Conservation (phyloP, 2,329 filamentous ascomycete species). For the Talaromyces sp. region DNA sequence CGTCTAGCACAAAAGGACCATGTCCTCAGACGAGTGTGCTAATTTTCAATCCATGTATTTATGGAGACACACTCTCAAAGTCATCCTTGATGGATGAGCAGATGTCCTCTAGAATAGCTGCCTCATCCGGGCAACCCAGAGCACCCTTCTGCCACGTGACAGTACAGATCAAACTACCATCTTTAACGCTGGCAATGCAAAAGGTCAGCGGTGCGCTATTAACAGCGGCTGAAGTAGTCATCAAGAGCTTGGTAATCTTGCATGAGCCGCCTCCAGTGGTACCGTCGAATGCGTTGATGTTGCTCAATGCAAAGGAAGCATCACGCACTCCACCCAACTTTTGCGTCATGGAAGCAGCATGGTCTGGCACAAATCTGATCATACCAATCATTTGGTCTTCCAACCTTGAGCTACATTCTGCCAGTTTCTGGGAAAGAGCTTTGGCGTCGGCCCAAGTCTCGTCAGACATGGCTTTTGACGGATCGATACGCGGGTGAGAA, state of each 20-base stretch:
- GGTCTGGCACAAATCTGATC: background rate
- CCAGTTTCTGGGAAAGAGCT: slow-evolving; percentile 34
- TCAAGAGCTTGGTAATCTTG: slow-evolving; percentile 8
- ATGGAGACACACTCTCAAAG: background rate
- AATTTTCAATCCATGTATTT: too few relatives aligned
- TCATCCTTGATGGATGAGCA: background rate
- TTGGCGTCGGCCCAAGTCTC: slow-evolving; percentile 38
- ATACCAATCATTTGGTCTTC: slow-evolving; percentile 1
- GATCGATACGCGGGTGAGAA: slow-evolving; percentile 2
- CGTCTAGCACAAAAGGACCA: too few relatives aligned
- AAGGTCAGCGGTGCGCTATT: background rate
- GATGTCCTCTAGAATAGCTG: background rate
- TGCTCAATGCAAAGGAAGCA: slow-evolving; percentile 2
- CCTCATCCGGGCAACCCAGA: background rate
- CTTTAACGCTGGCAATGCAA: slow-evolving; percentile 9
- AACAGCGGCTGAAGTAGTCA: slow-evolving; percentile 2
- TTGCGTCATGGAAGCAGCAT: background rate
- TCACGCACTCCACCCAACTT: background rate
- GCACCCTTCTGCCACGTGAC: slow-evolving; percentile 10
- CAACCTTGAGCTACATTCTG: slow-evolving; percentile 29
- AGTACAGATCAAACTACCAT: background rate
- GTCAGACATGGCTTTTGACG: slow-evolving; percentile 18
- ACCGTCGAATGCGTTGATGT: background rate
- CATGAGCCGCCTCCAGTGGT: background rate
- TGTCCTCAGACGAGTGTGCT: too few relatives aligned